A percentile compares a stretch with the other conserved stretches of the same genome.
Conservation (phyloP, 495 filamentous ascomycete genomes). For the Penicillium malachiteum region DNA sequence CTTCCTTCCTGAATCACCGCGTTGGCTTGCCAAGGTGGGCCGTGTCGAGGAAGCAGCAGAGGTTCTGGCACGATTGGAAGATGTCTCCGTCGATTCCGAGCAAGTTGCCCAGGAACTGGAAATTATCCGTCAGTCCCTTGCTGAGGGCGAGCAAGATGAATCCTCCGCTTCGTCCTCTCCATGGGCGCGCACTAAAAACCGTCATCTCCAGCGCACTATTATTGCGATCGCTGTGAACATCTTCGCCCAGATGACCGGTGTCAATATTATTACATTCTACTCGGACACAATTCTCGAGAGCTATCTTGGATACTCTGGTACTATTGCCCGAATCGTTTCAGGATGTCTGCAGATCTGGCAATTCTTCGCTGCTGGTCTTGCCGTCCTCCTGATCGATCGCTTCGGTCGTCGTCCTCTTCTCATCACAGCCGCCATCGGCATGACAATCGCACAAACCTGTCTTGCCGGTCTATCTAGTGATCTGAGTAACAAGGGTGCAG, state of each 20-base stretch:
- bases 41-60: conserved; percentile 54
- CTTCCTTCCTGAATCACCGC: conserved; percentile 61
- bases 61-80: conserved; percentile 56
- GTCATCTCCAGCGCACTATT: conserved; percentile 26
- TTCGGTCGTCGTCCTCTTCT: conserved; percentile 49
- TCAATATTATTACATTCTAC: conserved; percentile 32
- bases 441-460: conserved; percentile 58
- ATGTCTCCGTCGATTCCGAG: conserved; percentile 43
- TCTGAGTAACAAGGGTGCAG: conserved; percentile 24
- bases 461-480: conserved; percentile 42
- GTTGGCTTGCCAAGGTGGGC: conserved; percentile 62
- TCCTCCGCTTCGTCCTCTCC: conserved; percentile 14
- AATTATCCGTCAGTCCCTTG: conserved; percentile 63
- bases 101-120: conserved; percentile 57
- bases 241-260: conserved; percentile 28
- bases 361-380: conserved; percentile 23
- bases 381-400: conserved; percentile 27
- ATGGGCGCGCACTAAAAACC: conserved; percentile 31
- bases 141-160: conserved; percentile 48
- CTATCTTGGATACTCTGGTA: conserved; percentile 18
- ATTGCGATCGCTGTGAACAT: conserved; percentile 25
- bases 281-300: conserved; percentile 23
- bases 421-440: conserved; percentile 61
- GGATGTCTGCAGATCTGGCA: conserved; percentile 31
- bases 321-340: conserved; percentile 20